Conservation (phyloP, 202 grass and related monocot species). For the Bolboschoenoplectus hybrid region DNA sequence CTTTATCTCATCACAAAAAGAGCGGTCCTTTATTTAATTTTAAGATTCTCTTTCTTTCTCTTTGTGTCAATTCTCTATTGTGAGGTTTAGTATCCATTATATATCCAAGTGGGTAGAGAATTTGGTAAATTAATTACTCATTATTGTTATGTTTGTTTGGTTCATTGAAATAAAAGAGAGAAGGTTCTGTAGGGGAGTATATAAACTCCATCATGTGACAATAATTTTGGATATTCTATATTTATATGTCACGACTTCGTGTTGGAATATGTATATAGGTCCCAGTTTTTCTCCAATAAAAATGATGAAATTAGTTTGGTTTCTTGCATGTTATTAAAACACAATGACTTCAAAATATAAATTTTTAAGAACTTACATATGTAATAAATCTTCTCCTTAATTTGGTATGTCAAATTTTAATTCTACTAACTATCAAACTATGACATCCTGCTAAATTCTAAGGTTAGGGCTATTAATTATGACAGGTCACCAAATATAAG, state of each 20-base stretch:
- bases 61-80: neutral
- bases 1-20: neutral
- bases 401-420: too few species aligned
- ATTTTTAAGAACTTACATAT: too few species aligned
- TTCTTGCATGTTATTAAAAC: too few species aligned
- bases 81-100: neutral
- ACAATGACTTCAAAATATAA: too few species aligned
- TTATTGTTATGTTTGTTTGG: neutral
- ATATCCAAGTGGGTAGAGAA: neutral
- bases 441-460: too few species aligned
- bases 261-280: too few species aligned
- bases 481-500: too few species aligned
- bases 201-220: neutral
- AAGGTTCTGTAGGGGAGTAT: neutral
- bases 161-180: neutral
- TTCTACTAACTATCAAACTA: too few species aligned
- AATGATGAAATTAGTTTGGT: too few species aligned
- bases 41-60: neutral
- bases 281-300: too few species aligned
- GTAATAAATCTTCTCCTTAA: too few species aligned
- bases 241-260: neutral
- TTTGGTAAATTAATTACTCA: neutral
- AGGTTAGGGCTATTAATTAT: too few species aligned
- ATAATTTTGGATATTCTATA: neutral
- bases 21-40: neutral